A percentile compares a stretch with the other conserved stretches of the same genome.
phyloP scores from a whole-genome alignment of 176 grass and related monocot species.

The Typha latifolia region DNA sequence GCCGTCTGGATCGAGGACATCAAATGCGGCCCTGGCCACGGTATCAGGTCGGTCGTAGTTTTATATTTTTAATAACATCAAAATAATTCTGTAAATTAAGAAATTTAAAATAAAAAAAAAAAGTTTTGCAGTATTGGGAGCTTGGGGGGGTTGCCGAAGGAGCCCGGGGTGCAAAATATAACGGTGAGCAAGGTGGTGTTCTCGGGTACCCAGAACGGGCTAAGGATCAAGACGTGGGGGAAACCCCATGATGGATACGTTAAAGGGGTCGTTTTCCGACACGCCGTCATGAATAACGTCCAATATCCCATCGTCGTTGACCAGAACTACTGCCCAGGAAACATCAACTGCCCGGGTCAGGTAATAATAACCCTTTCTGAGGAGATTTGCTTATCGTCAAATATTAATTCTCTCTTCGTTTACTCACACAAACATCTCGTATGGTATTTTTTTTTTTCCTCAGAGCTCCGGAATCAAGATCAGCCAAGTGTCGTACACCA shows the following conservation, averaged over 20 bases:
- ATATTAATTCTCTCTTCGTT: no score
- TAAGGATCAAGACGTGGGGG: constrained; percentile 68
- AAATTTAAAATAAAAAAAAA: no score
- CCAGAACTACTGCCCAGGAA: constrained; percentile 61
- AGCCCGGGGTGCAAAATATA: constrained; percentile 40
- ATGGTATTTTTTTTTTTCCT: not conserved
- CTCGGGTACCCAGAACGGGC: constrained; percentile 38
- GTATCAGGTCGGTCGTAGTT: constrained; percentile 33
- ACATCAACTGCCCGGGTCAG: constrained; percentile 33
- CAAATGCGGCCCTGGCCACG: constrained; percentile 49
- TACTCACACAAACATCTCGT: no score
- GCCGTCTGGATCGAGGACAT: constrained; percentile 35
- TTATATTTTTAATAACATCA: no score
- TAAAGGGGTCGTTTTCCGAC: constrained; percentile 18
- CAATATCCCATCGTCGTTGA: constrained; percentile 48
- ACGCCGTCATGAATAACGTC: constrained; percentile 33
- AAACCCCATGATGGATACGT: constrained; percentile 32
- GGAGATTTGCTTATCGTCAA: no score
- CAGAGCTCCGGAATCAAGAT: constrained; percentile 60
- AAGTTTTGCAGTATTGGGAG: constrained; percentile 78
- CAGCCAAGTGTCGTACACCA: constrained; percentile 28
- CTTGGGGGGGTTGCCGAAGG: constrained; percentile 22
- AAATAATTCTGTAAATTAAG: no score
- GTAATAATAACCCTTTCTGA: no score
- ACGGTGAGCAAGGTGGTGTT: constrained; percentile 34